These are phyloP conservation scores for Colletotrichum tamarilloi DNA, from an alignment of 2,329 filamentous ascomycete genomes.

Conservation along the genomic window DNA sequence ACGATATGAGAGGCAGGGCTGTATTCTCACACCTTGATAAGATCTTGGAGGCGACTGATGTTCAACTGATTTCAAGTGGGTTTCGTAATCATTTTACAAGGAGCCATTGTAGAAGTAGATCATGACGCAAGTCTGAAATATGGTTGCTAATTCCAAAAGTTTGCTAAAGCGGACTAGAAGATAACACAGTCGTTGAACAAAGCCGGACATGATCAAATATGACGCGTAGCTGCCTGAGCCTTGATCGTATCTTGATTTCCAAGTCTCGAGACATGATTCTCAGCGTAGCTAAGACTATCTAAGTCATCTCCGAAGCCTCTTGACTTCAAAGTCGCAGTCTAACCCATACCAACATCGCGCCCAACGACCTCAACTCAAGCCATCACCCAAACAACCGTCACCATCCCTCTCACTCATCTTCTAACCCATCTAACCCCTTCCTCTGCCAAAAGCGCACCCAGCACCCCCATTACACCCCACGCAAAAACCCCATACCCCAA, in stretches of 20 bases:
- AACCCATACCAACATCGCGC: neutral
- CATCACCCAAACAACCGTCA: neutral
- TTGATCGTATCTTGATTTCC: too few species aligned
- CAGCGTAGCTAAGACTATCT: neutral
- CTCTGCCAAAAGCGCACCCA: neutral
- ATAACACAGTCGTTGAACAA: too few species aligned
- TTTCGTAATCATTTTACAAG: too few species aligned
- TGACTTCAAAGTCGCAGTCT: neutral
- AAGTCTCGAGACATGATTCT: neutral
- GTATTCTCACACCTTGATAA: neutral
- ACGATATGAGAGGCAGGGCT: neutral
- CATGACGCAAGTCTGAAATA: too few species aligned
- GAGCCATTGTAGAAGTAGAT: too few species aligned
- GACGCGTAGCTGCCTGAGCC: too few species aligned
- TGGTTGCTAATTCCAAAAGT: too few species aligned
- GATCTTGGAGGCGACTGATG: neutral
- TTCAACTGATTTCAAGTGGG: too few species aligned
- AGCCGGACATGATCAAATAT: too few species aligned
- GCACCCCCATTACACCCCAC: slow-evolving; percentile 1
- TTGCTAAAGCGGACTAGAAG: too few species aligned
- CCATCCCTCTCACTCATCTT: neutral
- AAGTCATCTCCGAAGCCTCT: neutral
- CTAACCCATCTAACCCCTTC: neutral
- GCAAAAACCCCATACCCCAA: slow-evolving; percentile 8
- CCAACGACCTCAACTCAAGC: neutral